Percentiles rank a stretch among this genome's conserved stretches.
These are phyloP conservation scores for Pseudozyma thailandica DNA, from an alignment of 1,284 basidiomycete genomes.

Conservation along the genomic window DNA sequence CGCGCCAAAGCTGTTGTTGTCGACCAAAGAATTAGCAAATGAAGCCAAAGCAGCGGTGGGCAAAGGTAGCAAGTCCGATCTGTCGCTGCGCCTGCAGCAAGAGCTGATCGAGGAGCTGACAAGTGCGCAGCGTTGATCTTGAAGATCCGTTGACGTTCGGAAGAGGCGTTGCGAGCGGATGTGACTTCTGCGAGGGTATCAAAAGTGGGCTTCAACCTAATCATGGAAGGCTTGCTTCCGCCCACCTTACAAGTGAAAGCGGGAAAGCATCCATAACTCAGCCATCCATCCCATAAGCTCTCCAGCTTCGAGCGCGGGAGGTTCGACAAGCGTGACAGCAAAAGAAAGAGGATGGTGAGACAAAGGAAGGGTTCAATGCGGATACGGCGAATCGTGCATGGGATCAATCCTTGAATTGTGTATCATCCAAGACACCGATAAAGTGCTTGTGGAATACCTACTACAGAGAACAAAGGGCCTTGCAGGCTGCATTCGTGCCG, in stretches of 20 bases:
- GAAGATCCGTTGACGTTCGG: background rate
- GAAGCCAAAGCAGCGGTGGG: constrained; percentile 10
- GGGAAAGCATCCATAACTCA: no score
- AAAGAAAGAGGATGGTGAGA: constrained; percentile 1
- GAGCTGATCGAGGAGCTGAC: background rate
- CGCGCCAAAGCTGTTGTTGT: constrained; percentile 13
- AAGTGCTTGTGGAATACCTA: constrained; percentile 1
- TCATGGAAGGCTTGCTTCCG: background rate
- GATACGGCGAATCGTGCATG: constrained; percentile 12
- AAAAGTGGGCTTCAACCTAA: no score
- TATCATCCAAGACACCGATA: background rate
- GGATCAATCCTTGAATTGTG: constrained; percentile 7
- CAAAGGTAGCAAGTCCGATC: constrained; percentile 2
- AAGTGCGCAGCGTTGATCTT: background rate
- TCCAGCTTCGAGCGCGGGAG: background rate
- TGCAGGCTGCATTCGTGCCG: background rate
- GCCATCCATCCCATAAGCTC: no score
- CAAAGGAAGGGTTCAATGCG: constrained; percentile 15
- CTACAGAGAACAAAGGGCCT: constrained; percentile 13
- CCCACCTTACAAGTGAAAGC: background rate
- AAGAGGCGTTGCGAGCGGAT: background rate
- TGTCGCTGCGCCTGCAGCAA: background rate
- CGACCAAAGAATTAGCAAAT: constrained; percentile 24
- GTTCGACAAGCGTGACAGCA: background rate
- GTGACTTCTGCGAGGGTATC: background rate